Conservation (phyloP, 371 early-diverging fungal genomes). For the Actinomortierella wolfii region DNA sequence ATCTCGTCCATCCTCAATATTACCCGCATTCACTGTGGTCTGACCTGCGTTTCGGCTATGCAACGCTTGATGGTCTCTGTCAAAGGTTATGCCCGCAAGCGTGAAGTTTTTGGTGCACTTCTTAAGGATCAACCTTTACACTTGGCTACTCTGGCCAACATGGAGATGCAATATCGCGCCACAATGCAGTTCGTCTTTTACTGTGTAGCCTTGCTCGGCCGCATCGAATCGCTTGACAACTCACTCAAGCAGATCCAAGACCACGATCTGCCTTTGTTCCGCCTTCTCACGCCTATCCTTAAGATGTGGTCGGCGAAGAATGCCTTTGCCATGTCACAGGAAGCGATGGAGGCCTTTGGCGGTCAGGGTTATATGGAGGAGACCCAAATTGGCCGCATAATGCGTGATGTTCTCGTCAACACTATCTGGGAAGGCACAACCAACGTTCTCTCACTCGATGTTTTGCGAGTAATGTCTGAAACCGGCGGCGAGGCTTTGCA, state of each 20-base stretch:
- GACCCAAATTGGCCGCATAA: constrained; percentile 58
- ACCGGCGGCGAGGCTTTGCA: constrained; percentile 51
- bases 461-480: constrained; percentile 60
- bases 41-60: constrained; percentile 54
- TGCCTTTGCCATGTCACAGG: constrained; percentile 52
- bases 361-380: constrained; percentile 81
- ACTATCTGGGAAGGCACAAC: constrained; percentile 77
- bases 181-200: constrained; percentile 60
- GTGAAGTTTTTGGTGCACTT: constrained; percentile 50
- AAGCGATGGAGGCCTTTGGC: constrained; percentile 70
- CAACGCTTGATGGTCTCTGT: constrained; percentile 56
- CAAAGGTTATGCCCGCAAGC: constrained; percentile 64
- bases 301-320: constrained; percentile 64
- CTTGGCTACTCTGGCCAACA: constrained; percentile 55
- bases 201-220: constrained; percentile 59
- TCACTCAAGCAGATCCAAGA: constrained; percentile 30
- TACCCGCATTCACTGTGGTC: constrained; percentile 65
- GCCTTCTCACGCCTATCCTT: constrained; percentile 67
- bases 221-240: constrained; percentile 50
- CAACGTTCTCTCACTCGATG: constrained; percentile 70
- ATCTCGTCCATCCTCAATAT: constrained; percentile 70
- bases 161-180: constrained; percentile 59
- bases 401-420: constrained; percentile 71
- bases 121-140: constrained; percentile 64
- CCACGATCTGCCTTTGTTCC: constrained; percentile 52